Conservation (phyloP, 1,284 basidiomycete genomes). For the Leccinum griseonigrum region DNA sequence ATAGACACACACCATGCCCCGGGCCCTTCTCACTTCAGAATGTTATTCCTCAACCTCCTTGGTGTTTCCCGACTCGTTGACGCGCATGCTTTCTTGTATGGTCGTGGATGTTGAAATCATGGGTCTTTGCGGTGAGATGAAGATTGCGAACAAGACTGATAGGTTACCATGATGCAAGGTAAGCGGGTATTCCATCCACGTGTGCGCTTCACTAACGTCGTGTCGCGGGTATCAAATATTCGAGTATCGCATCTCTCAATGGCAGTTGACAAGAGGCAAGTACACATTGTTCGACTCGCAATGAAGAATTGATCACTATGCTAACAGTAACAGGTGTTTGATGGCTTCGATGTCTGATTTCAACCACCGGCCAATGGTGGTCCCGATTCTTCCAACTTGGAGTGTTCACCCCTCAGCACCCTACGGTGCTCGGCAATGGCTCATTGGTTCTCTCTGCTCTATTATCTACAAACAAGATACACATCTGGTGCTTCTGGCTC, state of each 20-base stretch:
- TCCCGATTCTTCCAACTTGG: constrained; percentile 62
- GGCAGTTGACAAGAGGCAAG: constrained; percentile 64
- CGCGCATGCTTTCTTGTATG: constrained; percentile 93
- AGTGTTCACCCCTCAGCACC: constrained; percentile 47
- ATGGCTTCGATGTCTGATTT: constrained; percentile 74
- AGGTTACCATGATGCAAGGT: constrained; percentile 99
- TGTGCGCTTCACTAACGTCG: constrained; percentile 7
- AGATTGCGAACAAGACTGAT: constrained; percentile 98
- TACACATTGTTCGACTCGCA: constrained; percentile 15
- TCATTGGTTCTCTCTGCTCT: constrained; percentile 70
- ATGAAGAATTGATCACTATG: constrained; percentile 21
- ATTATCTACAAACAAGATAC: constrained; percentile 50
- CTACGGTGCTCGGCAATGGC: constrained; percentile 50
- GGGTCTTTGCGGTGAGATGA: constrained; percentile 98
- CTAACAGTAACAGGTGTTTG: constrained; percentile 63
- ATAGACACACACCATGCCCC: constrained; percentile 58
- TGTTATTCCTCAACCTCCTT: constrained; percentile 90
- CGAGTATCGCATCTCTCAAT: constrained; percentile 96
- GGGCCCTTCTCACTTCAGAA: constrained; percentile 86
- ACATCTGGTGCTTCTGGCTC: constrained; percentile 48
- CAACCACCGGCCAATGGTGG: constrained; percentile 45
- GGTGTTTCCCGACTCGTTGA: constrained; percentile 93
- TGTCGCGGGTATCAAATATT: constrained; percentile 60
- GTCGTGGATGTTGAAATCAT: constrained; percentile 96
- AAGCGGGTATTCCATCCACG: neutral